phyloP scores from a whole-genome alignment of 495 filamentous ascomycete species.

The Immersiella caudata region DNA sequence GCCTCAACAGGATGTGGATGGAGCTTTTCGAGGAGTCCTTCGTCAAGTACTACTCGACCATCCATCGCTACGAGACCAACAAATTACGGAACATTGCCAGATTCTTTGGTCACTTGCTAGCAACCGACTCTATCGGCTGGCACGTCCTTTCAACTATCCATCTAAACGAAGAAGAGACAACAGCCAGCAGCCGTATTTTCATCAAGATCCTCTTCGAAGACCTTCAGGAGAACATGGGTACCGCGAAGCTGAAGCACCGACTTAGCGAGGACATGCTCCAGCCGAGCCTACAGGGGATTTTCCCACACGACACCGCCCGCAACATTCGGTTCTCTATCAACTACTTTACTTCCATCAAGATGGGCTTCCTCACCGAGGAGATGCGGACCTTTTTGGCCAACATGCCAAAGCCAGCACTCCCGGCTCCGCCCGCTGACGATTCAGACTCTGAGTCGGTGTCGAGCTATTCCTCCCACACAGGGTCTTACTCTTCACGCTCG shows the following conservation, averaged over 20 bases:
- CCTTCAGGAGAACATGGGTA: slow-evolving; percentile 80
- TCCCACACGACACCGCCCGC: slow-evolving; percentile 83
- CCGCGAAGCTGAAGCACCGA: slow-evolving; percentile 73
- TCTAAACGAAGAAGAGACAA: slow-evolving; percentile 96
- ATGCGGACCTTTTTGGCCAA: slow-evolving; percentile 92
- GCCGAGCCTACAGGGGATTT: slow-evolving; percentile 80
- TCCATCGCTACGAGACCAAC: slow-evolving; percentile 95
- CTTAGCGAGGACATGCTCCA: slow-evolving; percentile 77
- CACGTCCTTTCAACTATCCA: slow-evolving; percentile 82
- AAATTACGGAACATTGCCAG: slow-evolving; percentile 89
- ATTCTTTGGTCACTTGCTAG: slow-evolving; percentile 91
- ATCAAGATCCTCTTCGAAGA: slow-evolving; percentile 98
- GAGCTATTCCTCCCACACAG: slow-evolving; percentile 66
- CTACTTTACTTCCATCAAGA: slow-evolving; percentile 96
- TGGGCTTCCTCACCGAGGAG: slow-evolving; percentile 91
- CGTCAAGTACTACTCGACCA: slow-evolving; percentile 92
- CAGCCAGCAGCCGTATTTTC: slow-evolving; percentile 92
- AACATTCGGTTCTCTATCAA: slow-evolving; percentile 98
- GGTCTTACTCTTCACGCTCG: slow-evolving; percentile 55
- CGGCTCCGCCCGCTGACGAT: slow-evolving; percentile 61
- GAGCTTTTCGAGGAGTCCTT: slow-evolving; percentile 89
- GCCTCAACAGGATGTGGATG: slow-evolving; percentile 91
- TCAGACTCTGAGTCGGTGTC: slow-evolving; percentile 64
- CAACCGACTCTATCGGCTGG: slow-evolving; percentile 88
- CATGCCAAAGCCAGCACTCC: slow-evolving; percentile 73